Percentiles rank a stretch among this genome's conserved stretches.
These are phyloP conservation scores for Vaccinium macrocarpon DNA, from an alignment of 148 eudicot species.

Conservation along the genomic window DNA sequence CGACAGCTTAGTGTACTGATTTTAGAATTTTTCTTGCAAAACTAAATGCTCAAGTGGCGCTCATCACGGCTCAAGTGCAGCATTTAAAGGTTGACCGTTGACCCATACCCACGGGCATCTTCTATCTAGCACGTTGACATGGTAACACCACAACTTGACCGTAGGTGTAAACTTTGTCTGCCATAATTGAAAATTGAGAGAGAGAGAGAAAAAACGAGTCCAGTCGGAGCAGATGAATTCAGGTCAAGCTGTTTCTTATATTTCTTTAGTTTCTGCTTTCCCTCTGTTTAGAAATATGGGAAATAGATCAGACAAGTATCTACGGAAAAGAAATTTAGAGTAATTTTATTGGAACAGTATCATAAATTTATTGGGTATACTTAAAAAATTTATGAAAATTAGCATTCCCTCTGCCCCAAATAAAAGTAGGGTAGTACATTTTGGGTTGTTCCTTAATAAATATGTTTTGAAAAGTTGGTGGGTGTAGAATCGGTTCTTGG, in stretches of 20 bases:
- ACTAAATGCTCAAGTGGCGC: neutral
- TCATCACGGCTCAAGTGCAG: neutral
- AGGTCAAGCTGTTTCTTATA: neutral
- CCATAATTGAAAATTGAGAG: neutral
- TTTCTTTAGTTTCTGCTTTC: neutral
- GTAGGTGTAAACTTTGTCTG: neutral
- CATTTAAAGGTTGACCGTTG: neutral
- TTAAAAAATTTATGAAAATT: too few relatives aligned
- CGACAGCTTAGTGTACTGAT: too few relatives aligned
- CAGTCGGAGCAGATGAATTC: neutral
- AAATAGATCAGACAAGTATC: too few relatives aligned
- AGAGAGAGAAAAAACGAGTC: neutral
- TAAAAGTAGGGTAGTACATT: too few relatives aligned
- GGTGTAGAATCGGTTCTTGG: too few relatives aligned
- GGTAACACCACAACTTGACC: neutral
- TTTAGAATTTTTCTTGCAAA: too few relatives aligned
- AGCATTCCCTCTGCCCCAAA: too few relatives aligned
- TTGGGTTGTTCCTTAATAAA: too few relatives aligned
- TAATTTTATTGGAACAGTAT: too few relatives aligned
- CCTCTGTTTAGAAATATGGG: neutral
- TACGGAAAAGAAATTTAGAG: too few relatives aligned
- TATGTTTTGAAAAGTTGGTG: too few relatives aligned
- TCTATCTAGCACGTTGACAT: neutral
- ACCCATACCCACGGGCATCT: neutral
- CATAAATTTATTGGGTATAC: too few relatives aligned